A percentile compares a stretch with the other conserved stretches of the same genome.
Evolutionary conservation across 1,284 basidiomycete species (phyloP).

Genomic region (Phenoliferia sp.): DNA sequence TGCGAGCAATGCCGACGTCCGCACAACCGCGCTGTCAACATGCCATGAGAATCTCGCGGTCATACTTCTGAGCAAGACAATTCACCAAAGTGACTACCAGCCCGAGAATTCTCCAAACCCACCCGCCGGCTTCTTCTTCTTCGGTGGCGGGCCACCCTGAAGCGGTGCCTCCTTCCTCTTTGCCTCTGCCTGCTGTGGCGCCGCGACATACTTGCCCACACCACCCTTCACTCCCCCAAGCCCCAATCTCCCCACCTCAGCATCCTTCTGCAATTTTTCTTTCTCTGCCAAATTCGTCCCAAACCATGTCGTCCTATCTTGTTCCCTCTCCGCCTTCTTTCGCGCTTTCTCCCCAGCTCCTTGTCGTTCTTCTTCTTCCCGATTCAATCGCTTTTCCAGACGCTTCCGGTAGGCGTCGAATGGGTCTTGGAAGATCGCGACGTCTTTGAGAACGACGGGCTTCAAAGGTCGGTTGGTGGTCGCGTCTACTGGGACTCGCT

Average conservation of each 20-base stretch:
- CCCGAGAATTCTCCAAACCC: slow-evolving; percentile 69
- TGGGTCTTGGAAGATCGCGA: slow-evolving; percentile 57
- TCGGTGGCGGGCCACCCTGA: background rate
- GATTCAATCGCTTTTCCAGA: slow-evolving; percentile 60
- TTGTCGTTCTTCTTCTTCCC: slow-evolving; percentile 51
- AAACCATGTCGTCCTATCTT: slow-evolving; percentile 49
- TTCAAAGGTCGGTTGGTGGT: slow-evolving; percentile 82
- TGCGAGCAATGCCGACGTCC: too few relatives aligned
- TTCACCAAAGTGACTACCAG: too few relatives aligned
- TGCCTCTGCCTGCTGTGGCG: background rate
- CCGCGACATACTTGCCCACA: slow-evolving; percentile 47
- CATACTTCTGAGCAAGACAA: too few relatives aligned
- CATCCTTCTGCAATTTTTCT: background rate
- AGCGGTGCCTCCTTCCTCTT: slow-evolving; percentile 29
- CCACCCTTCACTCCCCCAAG: slow-evolving; percentile 5
- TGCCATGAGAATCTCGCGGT: too few relatives aligned
- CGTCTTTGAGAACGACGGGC: slow-evolving; percentile 63
- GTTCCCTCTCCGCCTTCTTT: slow-evolving; percentile 49
- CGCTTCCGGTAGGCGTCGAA: slow-evolving; percentile 77
- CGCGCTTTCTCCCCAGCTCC: slow-evolving; percentile 17
- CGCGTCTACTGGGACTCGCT: slow-evolving; percentile 71
- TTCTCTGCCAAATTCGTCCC: slow-evolving; percentile 32
- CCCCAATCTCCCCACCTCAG: background rate
- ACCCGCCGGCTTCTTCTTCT: slow-evolving; percentile 65
- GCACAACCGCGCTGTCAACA: too few relatives aligned